These are phyloP conservation scores for Bretschneidera sinensis DNA, from an alignment of 345 rosid genomes.

Conservation along the genomic window DNA sequence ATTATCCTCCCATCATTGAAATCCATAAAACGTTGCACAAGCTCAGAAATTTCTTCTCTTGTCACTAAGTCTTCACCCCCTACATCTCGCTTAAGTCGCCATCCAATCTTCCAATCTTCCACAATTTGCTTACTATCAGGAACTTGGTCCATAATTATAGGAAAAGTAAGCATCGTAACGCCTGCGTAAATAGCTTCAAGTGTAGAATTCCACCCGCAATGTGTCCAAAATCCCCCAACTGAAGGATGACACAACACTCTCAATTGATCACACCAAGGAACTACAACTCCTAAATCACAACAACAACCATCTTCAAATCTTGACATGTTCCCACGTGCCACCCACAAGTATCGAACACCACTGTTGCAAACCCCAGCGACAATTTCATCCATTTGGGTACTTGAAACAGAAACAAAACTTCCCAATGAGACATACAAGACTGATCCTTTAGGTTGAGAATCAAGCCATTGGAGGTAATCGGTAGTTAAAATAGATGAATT, in stretches of 20 bases:
- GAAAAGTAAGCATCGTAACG: slow-evolving; percentile 44
- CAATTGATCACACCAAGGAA: slow-evolving; percentile 59
- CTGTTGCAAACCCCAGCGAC: slow-evolving; percentile 28
- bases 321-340: slow-evolving; percentile 28
- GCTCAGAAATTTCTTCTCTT: slow-evolving; percentile 19
- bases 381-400: slow-evolving; percentile 38
- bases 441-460: slow-evolving; percentile 29
- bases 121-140: slow-evolving; percentile 44
- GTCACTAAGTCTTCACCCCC: slow-evolving; percentile 13
- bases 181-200: slow-evolving; percentile 49
- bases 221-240: slow-evolving; percentile 61
- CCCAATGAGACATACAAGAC: slow-evolving; percentile 44
- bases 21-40: slow-evolving; percentile 27
- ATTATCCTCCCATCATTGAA: slow-evolving; percentile 23
- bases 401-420: slow-evolving; percentile 34
- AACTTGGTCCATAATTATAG: slow-evolving; percentile 45
- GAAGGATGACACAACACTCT: slow-evolving; percentile 47
- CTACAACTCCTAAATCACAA: slow-evolving; percentile 13
- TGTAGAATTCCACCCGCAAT: slow-evolving; percentile 70
- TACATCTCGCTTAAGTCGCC: slow-evolving; percentile 22
- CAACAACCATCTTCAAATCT: not conserved
- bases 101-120: slow-evolving; percentile 54
- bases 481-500: slow-evolving; percentile 18
- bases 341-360: slow-evolving; percentile 36
- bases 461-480: slow-evolving; percentile 32